Evolutionary conservation across 1,139 yeast species (phyloP).

Genomic region (Yamadazyma taylorii): DNA sequence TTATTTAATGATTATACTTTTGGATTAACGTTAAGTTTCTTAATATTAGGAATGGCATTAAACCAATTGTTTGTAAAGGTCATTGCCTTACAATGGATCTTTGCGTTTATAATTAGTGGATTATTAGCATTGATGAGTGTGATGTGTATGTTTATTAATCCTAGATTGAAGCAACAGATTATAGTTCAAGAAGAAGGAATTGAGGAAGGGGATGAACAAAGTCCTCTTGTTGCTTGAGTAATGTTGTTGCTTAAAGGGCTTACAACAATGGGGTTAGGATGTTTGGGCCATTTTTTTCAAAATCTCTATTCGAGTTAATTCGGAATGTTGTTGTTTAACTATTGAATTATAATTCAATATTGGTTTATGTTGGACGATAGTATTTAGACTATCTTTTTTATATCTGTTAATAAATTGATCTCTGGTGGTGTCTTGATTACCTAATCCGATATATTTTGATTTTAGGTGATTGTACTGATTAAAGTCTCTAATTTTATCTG

Average conservation of each 20-base stretch:
- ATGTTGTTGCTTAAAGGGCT: no score
- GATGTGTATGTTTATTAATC: slow-evolving; percentile 37
- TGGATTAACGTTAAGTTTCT: slow-evolving; percentile 57
- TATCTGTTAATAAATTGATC: slow-evolving; percentile 49
- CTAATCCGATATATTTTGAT: slow-evolving; percentile 67
- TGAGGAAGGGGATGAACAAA: slow-evolving; percentile 20
- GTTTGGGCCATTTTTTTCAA: slow-evolving; percentile 57
- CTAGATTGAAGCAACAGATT: slow-evolving; percentile 14
- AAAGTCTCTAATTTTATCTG: slow-evolving; percentile 68
- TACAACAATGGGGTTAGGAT: neutral
- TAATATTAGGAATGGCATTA: slow-evolving; percentile 64
- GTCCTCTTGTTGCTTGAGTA: no score
- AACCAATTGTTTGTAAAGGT: slow-evolving; percentile 68
- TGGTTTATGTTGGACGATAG: slow-evolving; percentile 69
- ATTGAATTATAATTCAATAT: slow-evolving; percentile 66
- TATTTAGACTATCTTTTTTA: slow-evolving; percentile 72
- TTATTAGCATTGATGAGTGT: slow-evolving; percentile 49
- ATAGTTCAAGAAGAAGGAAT: slow-evolving; percentile 17
- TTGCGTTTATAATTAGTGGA: slow-evolving; percentile 67
- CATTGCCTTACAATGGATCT: slow-evolving; percentile 82
- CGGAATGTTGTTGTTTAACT: slow-evolving; percentile 56
- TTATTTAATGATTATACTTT: slow-evolving; percentile 71
- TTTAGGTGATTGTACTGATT: slow-evolving; percentile 63
- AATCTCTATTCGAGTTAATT: slow-evolving; percentile 46
- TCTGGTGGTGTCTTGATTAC: slow-evolving; percentile 65